These are phyloP conservation scores for Paraphysoderma sedebokerense DNA, from an alignment of 371 early-diverging fungal species.

Conservation along the genomic window DNA sequence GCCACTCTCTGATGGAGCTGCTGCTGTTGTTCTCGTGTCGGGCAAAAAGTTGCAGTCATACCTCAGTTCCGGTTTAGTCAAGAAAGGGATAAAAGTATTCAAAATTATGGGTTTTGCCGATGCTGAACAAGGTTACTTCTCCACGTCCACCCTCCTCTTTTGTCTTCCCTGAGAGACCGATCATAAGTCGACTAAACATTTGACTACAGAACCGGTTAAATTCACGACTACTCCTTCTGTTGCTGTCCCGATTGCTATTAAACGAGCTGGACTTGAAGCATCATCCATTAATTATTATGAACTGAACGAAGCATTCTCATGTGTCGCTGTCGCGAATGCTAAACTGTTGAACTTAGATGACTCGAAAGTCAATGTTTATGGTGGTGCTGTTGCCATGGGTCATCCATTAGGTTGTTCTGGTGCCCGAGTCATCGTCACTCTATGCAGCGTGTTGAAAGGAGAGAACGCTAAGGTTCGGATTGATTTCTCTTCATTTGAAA, in stretches of 20 bases:
- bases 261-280: slow-evolving; percentile 41
- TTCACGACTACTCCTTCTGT: slow-evolving; percentile 87
- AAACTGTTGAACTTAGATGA: slow-evolving; percentile 49
- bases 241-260: slow-evolving; percentile 82
- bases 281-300: slow-evolving; percentile 54
- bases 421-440: slow-evolving; percentile 75
- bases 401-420: slow-evolving; percentile 97
- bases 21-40: slow-evolving; percentile 75
- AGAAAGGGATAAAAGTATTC: neutral
- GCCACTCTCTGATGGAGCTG: slow-evolving; percentile 86
- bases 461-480: slow-evolving; percentile 4
- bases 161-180: neutral
- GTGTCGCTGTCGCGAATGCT: slow-evolving; percentile 81
- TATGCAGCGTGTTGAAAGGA: slow-evolving; percentile 51
- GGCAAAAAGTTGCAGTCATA: slow-evolving; percentile 37
- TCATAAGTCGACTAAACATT: neutral
- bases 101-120: slow-evolving; percentile 40
- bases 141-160: neutral
- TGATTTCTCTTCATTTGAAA: neutral
- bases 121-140: slow-evolving; percentile 15
- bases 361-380: slow-evolving; percentile 76
- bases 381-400: slow-evolving; percentile 94
- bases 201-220: slow-evolving; percentile 40
- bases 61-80: neutral
- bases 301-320: slow-evolving; percentile 97